Evolutionary conservation across 2,329 filamentous ascomycete species (phyloP).

Genomic region (Aspergillus candidus): DNA sequence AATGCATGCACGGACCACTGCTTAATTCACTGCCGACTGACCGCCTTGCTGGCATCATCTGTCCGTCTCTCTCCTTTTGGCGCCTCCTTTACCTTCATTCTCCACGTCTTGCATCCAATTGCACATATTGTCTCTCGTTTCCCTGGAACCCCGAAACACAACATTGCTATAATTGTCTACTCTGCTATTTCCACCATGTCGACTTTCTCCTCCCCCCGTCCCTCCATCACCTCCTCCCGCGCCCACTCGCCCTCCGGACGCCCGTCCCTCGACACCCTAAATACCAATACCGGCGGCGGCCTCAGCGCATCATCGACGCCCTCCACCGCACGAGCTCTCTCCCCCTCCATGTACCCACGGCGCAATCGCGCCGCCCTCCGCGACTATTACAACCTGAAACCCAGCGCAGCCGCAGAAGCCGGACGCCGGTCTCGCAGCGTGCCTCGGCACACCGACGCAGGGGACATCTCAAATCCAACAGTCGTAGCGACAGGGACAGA

Average conservation of each 20-base stretch:
- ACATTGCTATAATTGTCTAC: too few relatives aligned
- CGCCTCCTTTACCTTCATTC: not conserved
- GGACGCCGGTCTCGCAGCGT: conserved; percentile 32
- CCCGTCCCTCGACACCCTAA: conserved; percentile 62
- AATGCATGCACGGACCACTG: conserved; percentile 23
- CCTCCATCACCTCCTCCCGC: conserved; percentile 52
- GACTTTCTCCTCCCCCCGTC: conserved; percentile 54
- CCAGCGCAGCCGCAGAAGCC: conserved; percentile 32
- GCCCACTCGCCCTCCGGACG: conserved; percentile 57
- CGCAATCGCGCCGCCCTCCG: conserved; percentile 81
- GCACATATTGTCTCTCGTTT: conserved; percentile 3
- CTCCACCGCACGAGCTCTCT: conserved; percentile 38
- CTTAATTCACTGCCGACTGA: conserved; percentile 10
- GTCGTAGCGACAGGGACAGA: conserved; percentile 43
- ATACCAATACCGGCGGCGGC: conserved; percentile 49
- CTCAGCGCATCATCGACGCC: conserved; percentile 38
- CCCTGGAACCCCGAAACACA: not conserved
- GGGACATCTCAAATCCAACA: conserved; percentile 35
- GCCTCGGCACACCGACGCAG: conserved; percentile 36
- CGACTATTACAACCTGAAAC: conserved; percentile 86
- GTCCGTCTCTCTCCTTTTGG: not conserved
- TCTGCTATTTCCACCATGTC: conserved; percentile 42
- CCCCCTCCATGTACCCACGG: conserved; percentile 37
- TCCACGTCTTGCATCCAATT: conserved; percentile 5
- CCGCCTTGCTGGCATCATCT: not conserved